Percentiles rank a stretch among this genome's conserved stretches.
phyloP scores from a whole-genome alignment of 2,329 filamentous ascomycete species.

The Microdochium paspali region DNA sequence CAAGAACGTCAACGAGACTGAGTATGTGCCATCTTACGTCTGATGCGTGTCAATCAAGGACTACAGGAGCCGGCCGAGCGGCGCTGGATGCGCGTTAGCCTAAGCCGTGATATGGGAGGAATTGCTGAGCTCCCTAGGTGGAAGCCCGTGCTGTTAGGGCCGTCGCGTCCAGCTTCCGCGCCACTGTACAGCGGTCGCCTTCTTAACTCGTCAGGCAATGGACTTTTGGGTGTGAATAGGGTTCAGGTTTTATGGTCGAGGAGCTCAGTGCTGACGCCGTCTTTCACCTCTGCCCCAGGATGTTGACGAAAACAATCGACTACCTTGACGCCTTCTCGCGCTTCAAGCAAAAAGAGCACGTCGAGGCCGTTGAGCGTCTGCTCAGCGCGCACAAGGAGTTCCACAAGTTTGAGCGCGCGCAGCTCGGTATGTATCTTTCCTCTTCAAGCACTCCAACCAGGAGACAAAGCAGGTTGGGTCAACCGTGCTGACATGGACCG shows the following conservation, averaged over 20 bases:
- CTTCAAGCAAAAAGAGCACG: constrained; percentile 91
- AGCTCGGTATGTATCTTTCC: constrained; percentile 57
- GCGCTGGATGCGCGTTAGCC: too few relatives aligned
- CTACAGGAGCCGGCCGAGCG: too few relatives aligned
- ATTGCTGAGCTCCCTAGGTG: too few relatives aligned
- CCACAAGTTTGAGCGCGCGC: constrained; percentile 86
- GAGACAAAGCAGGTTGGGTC: too few relatives aligned
- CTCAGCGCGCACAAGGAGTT: constrained; percentile 71
- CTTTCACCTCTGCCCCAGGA: constrained; percentile 32
- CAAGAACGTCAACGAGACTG: constrained; percentile 76
- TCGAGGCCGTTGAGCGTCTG: constrained; percentile 86
- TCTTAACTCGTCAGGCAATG: too few relatives aligned
- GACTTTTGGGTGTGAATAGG: too few relatives aligned
- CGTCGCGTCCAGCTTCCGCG: too few relatives aligned
- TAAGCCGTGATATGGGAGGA: too few relatives aligned
- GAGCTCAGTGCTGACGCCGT: neutral
- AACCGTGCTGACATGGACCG: neutral
- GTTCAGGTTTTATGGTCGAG: too few relatives aligned
- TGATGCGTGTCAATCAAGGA: neutral
- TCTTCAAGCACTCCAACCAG: constrained; percentile 2
- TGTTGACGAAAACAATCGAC: constrained; percentile 78
- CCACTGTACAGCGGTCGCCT: too few relatives aligned
- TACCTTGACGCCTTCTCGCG: constrained; percentile 93
- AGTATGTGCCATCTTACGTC: constrained; percentile 42
- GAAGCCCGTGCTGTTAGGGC: too few relatives aligned